Evolutionary conservation across 2,329 filamentous ascomycete species (phyloP), one percentile per base, ranked within the genome.

Genomic region (Dactylellina drechsleri): DNA sequence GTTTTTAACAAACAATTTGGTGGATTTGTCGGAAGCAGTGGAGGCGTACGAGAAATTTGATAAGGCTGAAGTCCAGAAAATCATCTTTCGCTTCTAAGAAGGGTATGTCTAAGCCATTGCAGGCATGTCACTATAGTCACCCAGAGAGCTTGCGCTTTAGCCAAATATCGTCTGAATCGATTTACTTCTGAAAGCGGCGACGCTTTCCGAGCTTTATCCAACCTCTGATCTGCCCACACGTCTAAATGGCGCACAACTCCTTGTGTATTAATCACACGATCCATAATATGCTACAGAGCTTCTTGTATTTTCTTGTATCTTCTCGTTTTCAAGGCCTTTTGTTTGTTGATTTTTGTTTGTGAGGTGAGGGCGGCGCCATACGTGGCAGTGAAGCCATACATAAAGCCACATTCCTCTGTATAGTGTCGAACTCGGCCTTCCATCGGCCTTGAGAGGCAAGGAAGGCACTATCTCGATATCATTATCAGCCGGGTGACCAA

Each of bases 41-140:
- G 84, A 85, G 80, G 85, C 84, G 4, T 86, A 86, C 73, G 83
- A 84, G 53, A 79, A 85, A 20, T 86, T 86, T 78, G 84, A 86
- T 79, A 83, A 83, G 80, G 84, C 85, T 82, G 83, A 86, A 81
- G 84, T 83, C 50, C 84, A 85, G 77, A 86, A 86, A 80, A 83
- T 86, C 26, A 82, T 86, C 7, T 86, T 86, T 64, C 64, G 71
- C 20, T 68, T 75, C 71, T 75, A 53, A 60, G 71, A 67, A 75
- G 43, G 71, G 61, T 26, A 74, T 67, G 70, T 74, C 61, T 49
- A 74, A 62, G 70, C 70, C 56, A 23, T 61, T 26, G 47, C 61
- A 47, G 52, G 43, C 18, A 62, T 74, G 16, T 64, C 36, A 45
- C 41, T 20, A 54, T 47, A 45, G 41, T 64, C 47, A 62, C 66